phyloP scores from a whole-genome alignment of 768 basidiomycete genomes.

The Rhodotorula diobovata region DNA sequence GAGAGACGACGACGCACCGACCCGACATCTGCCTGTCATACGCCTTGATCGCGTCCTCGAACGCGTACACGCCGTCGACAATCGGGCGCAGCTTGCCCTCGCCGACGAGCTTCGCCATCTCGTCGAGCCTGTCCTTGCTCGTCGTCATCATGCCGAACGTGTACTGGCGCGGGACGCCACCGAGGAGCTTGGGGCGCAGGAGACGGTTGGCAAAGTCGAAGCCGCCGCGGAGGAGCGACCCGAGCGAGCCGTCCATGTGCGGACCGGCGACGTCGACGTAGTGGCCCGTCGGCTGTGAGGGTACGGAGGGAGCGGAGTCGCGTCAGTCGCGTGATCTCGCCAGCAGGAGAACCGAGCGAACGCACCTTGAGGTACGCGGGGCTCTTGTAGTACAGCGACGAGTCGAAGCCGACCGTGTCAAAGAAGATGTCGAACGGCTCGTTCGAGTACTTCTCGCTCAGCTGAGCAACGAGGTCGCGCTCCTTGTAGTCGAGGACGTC shows the following conservation, averaged over 20 bases:
- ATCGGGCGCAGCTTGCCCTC: conserved; percentile 56
- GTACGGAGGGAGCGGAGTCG: neutral
- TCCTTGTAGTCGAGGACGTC: conserved; percentile 27
- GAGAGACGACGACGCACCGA: conserved; percentile 38
- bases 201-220: conserved; percentile 45
- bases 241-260: neutral
- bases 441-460: conserved; percentile 29
- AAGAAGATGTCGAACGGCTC: conserved; percentile 56
- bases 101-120: conserved; percentile 47
- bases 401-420: conserved; percentile 51
- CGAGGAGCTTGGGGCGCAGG: conserved; percentile 54
- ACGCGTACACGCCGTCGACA: conserved; percentile 60
- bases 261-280: conserved; percentile 55
- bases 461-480: conserved; percentile 6
- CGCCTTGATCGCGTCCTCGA: conserved; percentile 59
- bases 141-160: conserved; percentile 9
- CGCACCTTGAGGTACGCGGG: conserved; percentile 46
- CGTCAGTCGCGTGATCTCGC: no score
- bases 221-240: neutral
- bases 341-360: neutral
- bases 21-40: conserved; percentile 60
- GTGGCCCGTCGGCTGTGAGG: conserved; percentile 41
- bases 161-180: conserved; percentile 50
- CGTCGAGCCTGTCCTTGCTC: conserved; percentile 43
- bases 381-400: conserved; percentile 53